A percentile compares a stretch with the other conserved stretches of the same genome.
phyloP scores from a whole-genome alignment of 768 basidiomycete species.

The Tulasnella sp. region DNA sequence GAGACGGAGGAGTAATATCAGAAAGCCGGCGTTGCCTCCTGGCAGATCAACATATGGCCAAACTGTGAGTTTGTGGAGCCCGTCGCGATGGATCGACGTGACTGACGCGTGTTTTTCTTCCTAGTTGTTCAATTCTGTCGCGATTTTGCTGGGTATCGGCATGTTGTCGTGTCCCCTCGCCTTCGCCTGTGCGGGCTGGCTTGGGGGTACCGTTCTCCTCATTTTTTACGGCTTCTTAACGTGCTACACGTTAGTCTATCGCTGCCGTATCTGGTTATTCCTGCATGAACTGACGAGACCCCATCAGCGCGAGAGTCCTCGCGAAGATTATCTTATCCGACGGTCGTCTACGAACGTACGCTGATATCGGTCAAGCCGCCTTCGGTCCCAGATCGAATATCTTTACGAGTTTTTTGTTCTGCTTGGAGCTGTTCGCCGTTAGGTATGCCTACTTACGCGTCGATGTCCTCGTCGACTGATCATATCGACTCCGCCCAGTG shows the following conservation, averaged over 20 bases:
- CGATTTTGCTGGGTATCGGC: constrained; percentile 77
- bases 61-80: constrained; percentile 8
- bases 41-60: constrained; percentile 15
- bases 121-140: constrained; percentile 80
- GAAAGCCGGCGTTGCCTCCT: neutral
- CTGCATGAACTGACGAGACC: neutral
- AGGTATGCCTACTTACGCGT: constrained; percentile 34
- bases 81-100: neutral
- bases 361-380: constrained; percentile 80
- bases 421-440: constrained; percentile 75
- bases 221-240: constrained; percentile 65
- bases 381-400: constrained; percentile 64
- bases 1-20: neutral
- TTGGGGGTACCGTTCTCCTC: constrained; percentile 59
- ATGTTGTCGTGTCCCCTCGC: constrained; percentile 84
- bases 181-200: constrained; percentile 86
- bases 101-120: neutral
- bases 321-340: constrained; percentile 64
- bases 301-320: constrained; percentile 67
- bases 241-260: constrained; percentile 68
- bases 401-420: constrained; percentile 61
- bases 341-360: constrained; percentile 60
- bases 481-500: constrained; percentile 32
- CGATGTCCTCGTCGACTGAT: neutral
- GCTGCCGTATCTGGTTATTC: neutral